Evolutionary conservation across 1,284 basidiomycete genomes (phyloP), one percentile per base, ranked within the genome.

Genomic region (Boletus holoroseus): DNA sequence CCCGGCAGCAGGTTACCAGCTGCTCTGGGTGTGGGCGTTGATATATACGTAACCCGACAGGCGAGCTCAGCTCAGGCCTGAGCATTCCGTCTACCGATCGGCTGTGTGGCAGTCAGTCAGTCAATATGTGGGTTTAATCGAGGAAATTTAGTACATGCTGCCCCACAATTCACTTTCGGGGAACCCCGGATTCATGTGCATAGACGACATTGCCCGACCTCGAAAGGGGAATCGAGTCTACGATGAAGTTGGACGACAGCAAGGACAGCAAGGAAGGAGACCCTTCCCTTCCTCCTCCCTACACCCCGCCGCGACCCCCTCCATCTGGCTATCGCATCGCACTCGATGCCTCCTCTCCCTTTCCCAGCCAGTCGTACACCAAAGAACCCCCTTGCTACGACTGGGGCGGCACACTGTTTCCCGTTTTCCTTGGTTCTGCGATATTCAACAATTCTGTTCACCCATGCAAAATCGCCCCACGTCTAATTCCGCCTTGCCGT

Each of bases 401-500:
- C 60, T 63, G 69, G 3, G 78, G 82, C 60, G 77, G 78, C 8
- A 48, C 40, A 13, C 2, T 3, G 16, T 76, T 74, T 12, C 82
- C 84, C 8, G 62, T 89, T 54, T 90, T 76, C 70, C 57, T 90
- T 31, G 88, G 86, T 22, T 86, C 83, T 11, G 87, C 85, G 15
- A 69, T 88, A 41, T 73, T 87, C 50, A 71, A 73, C 40, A 73
- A 72, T 56, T 78, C 81, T 0, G 83, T 89, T 3, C 87, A 90
- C 56, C 87, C 87, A 7, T 89, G 88, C 76, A 90, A 90, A 72
- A 78, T 90, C 60, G 78, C 70, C 4, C 78, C 82, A 12, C 64
- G 73, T 57, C 73, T 87, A n/a, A 58, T 59, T 15, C 74, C 78
- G 8, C 63, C 75, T 44, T 72, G 81, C 62, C 68, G 74, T 22